Evolutionary conservation across 768 basidiomycete species (phyloP), one percentile per base, ranked within the genome.

Genomic region (Pleurotus ostreatus): DNA sequence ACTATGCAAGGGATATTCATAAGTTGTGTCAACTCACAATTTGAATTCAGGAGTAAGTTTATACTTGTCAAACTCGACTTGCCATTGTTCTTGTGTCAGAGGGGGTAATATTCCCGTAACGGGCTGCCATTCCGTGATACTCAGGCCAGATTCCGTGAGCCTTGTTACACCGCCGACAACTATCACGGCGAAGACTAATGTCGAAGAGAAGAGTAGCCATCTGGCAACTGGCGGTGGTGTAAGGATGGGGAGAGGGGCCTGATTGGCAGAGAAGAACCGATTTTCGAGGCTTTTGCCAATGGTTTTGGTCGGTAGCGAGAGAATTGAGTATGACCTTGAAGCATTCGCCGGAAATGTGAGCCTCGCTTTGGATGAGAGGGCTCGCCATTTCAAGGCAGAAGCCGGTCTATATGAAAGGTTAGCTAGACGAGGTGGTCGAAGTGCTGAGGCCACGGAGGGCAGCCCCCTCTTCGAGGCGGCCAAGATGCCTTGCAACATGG

Each of bases 71-170:
- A 98, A 98, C 66, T 98, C 96, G 22, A 71, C 75, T 59, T 83
- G 76, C 97, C 97, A 99, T 48, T 91, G 84, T 6, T 74, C 82
- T 20, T 77, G 69, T 1, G 83, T 82, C 38, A 94, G 71, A 0
- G 97, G 97, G 15, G 95, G 95, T 15, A 94, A 66, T 49, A 92
- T 75, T 13, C 97, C 97, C 22, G 92, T 88, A 54, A 98, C 84
- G 11, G 96, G 94, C 51, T 82, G 80, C 97, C 97, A 99, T 78
- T 99, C 97, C 20, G 94, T 97, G 69, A 99, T 99, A 68, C 93
- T 95, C 58, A 99, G 75, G 12, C 97, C 97, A 13, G 94, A 96
- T 71, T 99, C 97, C 1, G 97, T 99, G 57, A 99, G 81, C 43
- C 97, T 88, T 2, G 97, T 99, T 57, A 99, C 82, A 7, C 96